These are phyloP conservation scores for Chytriomyces confervae DNA, from an alignment of 192 early-diverging fungal species.

Conservation along the genomic window DNA sequence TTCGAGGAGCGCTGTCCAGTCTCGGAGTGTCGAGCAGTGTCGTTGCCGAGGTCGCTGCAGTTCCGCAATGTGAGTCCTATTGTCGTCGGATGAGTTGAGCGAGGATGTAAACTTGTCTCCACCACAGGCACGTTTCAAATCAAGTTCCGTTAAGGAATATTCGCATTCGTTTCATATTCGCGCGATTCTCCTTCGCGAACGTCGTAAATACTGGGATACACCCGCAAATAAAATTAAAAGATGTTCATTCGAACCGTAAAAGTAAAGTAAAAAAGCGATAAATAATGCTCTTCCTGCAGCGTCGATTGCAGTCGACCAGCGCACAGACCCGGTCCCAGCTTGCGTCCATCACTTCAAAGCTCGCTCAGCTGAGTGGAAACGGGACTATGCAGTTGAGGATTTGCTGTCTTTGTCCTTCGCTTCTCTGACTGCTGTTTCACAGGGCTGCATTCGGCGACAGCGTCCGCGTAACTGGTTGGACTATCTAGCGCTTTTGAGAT, in stretches of 20 bases:
- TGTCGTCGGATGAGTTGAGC: background rate
- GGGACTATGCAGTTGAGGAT: too few relatives aligned
- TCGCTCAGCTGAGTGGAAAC: too few relatives aligned
- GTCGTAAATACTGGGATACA: too few relatives aligned
- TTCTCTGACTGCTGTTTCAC: background rate
- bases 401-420: too few relatives aligned
- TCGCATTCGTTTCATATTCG: too few relatives aligned
- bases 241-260: slow-evolving; percentile 75
- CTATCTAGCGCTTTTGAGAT: too few relatives aligned
- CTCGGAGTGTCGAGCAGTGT: slow-evolving; percentile 87
- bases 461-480: background rate
- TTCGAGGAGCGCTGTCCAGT: slow-evolving; percentile 91
- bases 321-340: background rate
- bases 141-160: slow-evolving; percentile 9
- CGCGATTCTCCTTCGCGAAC: too few relatives aligned
- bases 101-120: background rate
- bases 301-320: slow-evolving; percentile 36
- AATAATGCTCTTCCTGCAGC: slow-evolving; percentile 69
- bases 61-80: slow-evolving; percentile 52
- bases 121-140: slow-evolving; percentile 41
- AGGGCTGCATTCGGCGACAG: background rate
- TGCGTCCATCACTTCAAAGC: too few relatives aligned
- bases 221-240: slow-evolving; percentile 42
- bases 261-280: slow-evolving; percentile 99
- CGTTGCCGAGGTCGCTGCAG: slow-evolving; percentile 76